Evolutionary conservation across 495 filamentous ascomycete species (phyloP).

Genomic region (Pyronema domesticum): DNA sequence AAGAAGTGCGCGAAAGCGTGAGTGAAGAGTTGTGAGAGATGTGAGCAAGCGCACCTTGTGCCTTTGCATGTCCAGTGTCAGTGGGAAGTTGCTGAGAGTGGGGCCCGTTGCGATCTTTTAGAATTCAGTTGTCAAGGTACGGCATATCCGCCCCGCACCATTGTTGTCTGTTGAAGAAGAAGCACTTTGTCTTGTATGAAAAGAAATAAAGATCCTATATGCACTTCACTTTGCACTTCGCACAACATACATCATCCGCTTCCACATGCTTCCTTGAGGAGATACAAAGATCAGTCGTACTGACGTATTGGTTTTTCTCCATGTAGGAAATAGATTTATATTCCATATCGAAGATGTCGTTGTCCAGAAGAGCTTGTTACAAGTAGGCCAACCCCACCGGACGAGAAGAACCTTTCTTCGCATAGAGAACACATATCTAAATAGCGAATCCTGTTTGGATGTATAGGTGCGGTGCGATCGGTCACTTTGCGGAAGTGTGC

Average conservation of each 20-base stretch:
- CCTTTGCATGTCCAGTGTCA: not conserved
- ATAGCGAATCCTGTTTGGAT: not conserved
- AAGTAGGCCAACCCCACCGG: conserved; percentile 33
- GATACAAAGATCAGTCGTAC: not conserved
- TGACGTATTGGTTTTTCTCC: not conserved
- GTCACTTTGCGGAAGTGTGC: conserved; percentile 97
- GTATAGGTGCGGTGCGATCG: conserved; percentile 73
- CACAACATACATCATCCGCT: too few species aligned
- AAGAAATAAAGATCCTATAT: too few species aligned
- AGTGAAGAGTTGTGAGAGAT: conserved; percentile 6
- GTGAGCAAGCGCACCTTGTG: conserved; percentile 5
- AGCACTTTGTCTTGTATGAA: too few species aligned
- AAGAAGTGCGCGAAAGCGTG: conserved; percentile 3
- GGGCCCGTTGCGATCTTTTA: conserved; percentile 2
- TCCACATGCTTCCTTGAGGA: too few species aligned
- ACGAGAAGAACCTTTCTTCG: not conserved
- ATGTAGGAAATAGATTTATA: conserved; percentile 4
- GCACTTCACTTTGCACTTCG: too few species aligned
- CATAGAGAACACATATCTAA: not conserved
- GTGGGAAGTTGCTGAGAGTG: conserved; percentile 8
- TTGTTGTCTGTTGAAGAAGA: too few species aligned
- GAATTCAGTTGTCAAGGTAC: conserved; percentile 6
- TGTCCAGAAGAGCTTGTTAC: conserved; percentile 96
- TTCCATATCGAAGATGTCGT: conserved; percentile 42
- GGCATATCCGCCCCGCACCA: not conserved